Evolutionary conservation across 1,139 yeast genomes (phyloP), one percentile per base, ranked within the genome.

Genomic region (Debaryomyces psychrophilus): DNA sequence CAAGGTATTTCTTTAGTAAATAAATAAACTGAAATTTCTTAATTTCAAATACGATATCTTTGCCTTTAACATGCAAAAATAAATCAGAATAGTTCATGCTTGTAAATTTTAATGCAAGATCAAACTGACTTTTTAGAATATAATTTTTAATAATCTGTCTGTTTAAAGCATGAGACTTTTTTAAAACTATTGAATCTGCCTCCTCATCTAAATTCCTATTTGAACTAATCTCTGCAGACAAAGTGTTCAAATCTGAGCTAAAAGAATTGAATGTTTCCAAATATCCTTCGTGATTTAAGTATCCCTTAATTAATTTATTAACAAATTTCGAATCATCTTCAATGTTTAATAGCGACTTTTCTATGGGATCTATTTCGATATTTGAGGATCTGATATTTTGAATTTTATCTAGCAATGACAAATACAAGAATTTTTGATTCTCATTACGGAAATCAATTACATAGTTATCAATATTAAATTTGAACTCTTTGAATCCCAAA

Each of bases 271-370:
- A 82, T 0, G 90, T 82, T 40, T 85, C 85, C 45, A 80, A 71
- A 58, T 81, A 84, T 0, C 97, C 97, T 55, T 84, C 82, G 55
- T 87, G 87, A 31, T 81, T 76, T 46, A 90, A 77, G 62, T 89
- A 90, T 5, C 85, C 83, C 47, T 81, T 73, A 3, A 90, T 83
- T 52, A 89, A 69, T 18, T 75, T 66, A 56, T 85, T 82, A 43
- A 84, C 65, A 35, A 80, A 60, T 4, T 39, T 43, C 2, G 69
- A 59, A 44, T 68, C 68, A 35, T 65, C 67, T 41, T 61, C 58
- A 14, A 62, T 51, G 37, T 65, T 62, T 34, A 65, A 50, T 11
- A 66, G 47, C 2, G 64, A 49, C 27, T 53, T 52, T 34, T 68
- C 68, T n/a, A 62, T 46, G 1, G 50, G 39, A 18, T 28, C 45